Conservation (phyloP, 768 basidiomycete genomes). For the Phylloporus rhodoxanthus region DNA sequence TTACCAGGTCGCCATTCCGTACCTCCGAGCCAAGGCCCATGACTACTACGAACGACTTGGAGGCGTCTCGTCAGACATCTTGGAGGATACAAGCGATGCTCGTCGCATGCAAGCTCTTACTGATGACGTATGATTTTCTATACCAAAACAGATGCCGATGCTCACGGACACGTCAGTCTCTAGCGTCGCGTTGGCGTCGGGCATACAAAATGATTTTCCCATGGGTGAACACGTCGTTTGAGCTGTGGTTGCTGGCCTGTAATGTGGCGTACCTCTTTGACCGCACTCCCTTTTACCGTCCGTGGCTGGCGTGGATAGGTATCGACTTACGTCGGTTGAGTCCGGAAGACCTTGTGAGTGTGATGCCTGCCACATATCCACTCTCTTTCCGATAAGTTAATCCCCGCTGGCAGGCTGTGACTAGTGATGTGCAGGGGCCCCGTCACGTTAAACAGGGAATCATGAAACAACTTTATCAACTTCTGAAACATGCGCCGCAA, state of each 20-base stretch:
- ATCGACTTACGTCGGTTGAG: constrained; percentile 76
- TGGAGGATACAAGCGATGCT: constrained; percentile 36
- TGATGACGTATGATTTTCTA: constrained; percentile 43
- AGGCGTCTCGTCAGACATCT: constrained; percentile 59
- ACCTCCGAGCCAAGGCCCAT: constrained; percentile 80
- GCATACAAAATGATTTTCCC: constrained; percentile 76
- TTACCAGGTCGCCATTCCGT: constrained; percentile 73
- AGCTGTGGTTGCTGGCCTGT: constrained; percentile 76
- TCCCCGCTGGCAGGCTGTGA: constrained; percentile 13
- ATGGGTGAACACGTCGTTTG: constrained; percentile 69
- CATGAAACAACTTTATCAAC: constrained; percentile 39
- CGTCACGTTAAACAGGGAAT: constrained; percentile 32
- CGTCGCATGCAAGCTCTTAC: constrained; percentile 42
- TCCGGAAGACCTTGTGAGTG: constrained; percentile 69
- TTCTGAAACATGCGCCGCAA: constrained; percentile 51
- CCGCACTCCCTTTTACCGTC: constrained; percentile 77
- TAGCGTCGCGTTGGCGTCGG: constrained; percentile 49
- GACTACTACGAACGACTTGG: constrained; percentile 90
- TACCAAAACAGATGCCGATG: background rate
- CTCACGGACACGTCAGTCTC: constrained; percentile 35
- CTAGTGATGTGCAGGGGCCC: constrained; percentile 10
- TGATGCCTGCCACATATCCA: background rate
- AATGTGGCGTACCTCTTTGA: constrained; percentile 92
- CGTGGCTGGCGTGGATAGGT: constrained; percentile 86
- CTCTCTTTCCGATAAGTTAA: constrained; percentile 1